Conservation (phyloP, 331 rosid species). For the Rhamnella rubrinervis region DNA sequence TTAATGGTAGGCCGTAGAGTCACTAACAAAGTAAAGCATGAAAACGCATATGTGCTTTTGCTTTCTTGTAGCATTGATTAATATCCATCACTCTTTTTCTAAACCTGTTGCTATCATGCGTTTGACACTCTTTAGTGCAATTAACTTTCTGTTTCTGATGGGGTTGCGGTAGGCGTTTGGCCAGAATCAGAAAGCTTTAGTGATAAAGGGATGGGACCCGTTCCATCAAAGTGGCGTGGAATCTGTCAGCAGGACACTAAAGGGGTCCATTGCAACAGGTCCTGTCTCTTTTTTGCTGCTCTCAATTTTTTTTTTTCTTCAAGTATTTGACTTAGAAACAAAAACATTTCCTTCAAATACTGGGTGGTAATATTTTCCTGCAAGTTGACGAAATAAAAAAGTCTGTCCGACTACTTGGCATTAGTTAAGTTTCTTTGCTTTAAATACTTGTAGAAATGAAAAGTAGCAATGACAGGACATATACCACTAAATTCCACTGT, state of each 20-base stretch:
- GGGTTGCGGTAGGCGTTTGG: constrained; percentile 52
- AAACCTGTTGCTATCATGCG: neutral
- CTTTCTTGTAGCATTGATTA: no score
- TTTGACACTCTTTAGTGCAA: neutral
- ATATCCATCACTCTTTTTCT: no score
- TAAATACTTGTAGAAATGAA: no score
- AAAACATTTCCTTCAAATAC: neutral
- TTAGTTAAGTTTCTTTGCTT: no score
- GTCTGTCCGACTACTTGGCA: no score
- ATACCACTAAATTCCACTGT: no score
- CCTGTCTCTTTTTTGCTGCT: neutral
- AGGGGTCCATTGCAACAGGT: constrained; percentile 59
- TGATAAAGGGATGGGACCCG: constrained; percentile 42
- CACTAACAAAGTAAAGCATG: no score
- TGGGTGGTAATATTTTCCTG: neutral
- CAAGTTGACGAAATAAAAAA: no score
- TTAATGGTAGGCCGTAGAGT: no score
- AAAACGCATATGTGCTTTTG: no score
- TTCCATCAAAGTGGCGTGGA: constrained; percentile 61
- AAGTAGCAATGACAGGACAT: no score
- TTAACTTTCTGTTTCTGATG: neutral
- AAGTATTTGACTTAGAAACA: neutral
- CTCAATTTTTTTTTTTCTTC: neutral
- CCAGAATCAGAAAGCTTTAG: constrained; percentile 61
- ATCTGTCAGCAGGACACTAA: constrained; percentile 27